Evolutionary conservation across 1,284 basidiomycete genomes (phyloP).

Genomic region (Microbotryum saponariae): DNA sequence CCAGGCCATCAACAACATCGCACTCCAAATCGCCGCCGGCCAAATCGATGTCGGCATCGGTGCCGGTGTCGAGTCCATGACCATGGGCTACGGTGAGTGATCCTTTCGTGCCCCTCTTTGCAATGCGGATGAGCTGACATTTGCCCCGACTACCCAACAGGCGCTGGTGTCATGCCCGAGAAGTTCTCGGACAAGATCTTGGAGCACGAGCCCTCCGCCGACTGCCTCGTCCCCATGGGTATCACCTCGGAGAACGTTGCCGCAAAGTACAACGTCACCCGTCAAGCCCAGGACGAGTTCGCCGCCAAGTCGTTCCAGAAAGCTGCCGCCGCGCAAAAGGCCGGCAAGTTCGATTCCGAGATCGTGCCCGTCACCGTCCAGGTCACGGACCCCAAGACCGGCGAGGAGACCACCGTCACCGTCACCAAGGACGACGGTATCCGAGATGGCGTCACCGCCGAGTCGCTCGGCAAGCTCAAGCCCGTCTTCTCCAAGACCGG

Average conservation of each 20-base stretch:
- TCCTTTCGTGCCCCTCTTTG: conserved; percentile 7
- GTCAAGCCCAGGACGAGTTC: conserved; percentile 72
- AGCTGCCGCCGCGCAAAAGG: conserved; percentile 76
- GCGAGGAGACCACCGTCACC: conserved; percentile 66
- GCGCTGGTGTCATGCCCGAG: conserved; percentile 57
- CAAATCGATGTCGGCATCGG: conserved; percentile 52
- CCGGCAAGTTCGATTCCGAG: conserved; percentile 84
- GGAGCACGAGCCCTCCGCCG: conserved; percentile 67
- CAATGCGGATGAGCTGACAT: conserved; percentile 51
- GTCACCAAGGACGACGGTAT: conserved; percentile 89
- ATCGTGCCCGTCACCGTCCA: conserved; percentile 69
- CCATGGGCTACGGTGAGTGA: conserved; percentile 42
- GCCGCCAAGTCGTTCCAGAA: conserved; percentile 75
- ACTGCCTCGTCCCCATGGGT: conserved; percentile 71
- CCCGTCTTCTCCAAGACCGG: conserved; percentile 85
- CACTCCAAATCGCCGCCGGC: conserved; percentile 63
- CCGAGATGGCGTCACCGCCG: conserved; percentile 75
- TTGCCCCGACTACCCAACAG: too few species aligned
- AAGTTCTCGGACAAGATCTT: conserved; percentile 75
- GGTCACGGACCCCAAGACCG: conserved; percentile 72
- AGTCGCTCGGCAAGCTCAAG: conserved; percentile 82
- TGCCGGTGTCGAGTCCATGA: conserved; percentile 95
- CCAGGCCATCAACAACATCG: conserved; percentile 80
- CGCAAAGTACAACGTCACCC: conserved; percentile 62
- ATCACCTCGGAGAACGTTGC: conserved; percentile 76